Base-by-base conservation (phyloP, 148 eudicot genomes). In the Camellia lanceoleosa region DNA sequence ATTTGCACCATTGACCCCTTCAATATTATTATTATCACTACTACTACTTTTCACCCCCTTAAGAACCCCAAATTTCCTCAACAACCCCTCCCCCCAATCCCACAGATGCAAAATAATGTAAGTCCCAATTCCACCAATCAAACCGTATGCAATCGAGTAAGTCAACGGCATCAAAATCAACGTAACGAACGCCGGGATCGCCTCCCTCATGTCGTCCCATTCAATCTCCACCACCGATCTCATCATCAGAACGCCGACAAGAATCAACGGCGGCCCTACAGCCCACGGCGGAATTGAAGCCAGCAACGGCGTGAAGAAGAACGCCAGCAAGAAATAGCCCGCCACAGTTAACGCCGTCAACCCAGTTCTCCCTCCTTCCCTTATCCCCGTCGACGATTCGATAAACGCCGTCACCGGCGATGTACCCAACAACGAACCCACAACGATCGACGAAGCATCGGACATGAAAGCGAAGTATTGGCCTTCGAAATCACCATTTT, bases 261-360 rank as follows among this genome's bases (percentile, higher is more conserved):
- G 75, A 3, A 94, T 85, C 84, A 94, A 73, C 75, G 98, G 97
- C 73, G 97, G 93, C 64, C 98, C 98, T 8, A 94, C 98, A 65
- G 97, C 98, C 98, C 98, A 94, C 18, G 97, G 71, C 15, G 97
- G 98, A 0, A 94, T 94, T 11, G 98, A 91, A 47, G 97, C 98
- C 74, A 94, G 54, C 54, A 94, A 46, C 68, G 98, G 97, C 71
- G 97, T 94, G 80, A 94, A 82, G 76, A 94, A 92, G 3, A 92
- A 77, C 8, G 98, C 89, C 74, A 94, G 66, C 76, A 94, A 77
- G 23, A 94, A 94, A 43, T 94, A 89, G 4, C 76, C 85, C 3
- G 93, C 97, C 44, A 85, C 90, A 2, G 94, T 90, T 60, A 92
- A 46, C 52, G 97, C 97, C 12, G 97, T 94, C 61, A 94, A 0